These are phyloP conservation scores for Rhodotorula toruloides DNA, from an alignment of 768 basidiomycete species.

Conservation along the genomic window DNA sequence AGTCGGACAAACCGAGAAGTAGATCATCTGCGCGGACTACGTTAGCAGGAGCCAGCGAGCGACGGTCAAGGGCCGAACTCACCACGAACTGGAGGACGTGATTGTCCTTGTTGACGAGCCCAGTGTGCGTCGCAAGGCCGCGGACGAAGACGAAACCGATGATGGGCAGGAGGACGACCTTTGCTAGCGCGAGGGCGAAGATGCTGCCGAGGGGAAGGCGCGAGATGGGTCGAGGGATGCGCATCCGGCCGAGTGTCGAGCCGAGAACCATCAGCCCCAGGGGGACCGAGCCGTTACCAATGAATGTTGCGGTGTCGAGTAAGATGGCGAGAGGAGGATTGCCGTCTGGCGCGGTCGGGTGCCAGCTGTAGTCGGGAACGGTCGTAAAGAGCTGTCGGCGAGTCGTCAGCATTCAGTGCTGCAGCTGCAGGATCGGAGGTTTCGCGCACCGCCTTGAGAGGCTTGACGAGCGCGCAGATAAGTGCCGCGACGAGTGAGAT, in stretches of 20 bases:
- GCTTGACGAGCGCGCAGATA: slow-evolving; percentile 56
- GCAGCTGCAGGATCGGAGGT: not conserved
- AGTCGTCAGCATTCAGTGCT: rapidly evolving
- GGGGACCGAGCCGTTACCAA: slow-evolving; percentile 61
- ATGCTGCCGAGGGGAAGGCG: slow-evolving; percentile 57
- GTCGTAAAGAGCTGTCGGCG: not conserved
- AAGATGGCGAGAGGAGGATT: slow-evolving; percentile 63
- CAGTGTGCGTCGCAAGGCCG: slow-evolving; percentile 50
- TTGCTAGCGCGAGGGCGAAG: slow-evolving; percentile 54
- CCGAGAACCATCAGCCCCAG: slow-evolving; percentile 62
- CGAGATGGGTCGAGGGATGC: slow-evolving; percentile 28
- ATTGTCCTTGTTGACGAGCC: slow-evolving; percentile 55
- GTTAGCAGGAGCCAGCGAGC: not conserved
- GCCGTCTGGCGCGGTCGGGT: slow-evolving; percentile 59
- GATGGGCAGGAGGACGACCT: slow-evolving; percentile 59
- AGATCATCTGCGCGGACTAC: slow-evolving; percentile 51
- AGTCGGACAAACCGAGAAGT: slow-evolving; percentile 9
- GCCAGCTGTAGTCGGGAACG: slow-evolving; percentile 6
- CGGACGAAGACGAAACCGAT: slow-evolving; percentile 59
- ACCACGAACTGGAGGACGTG: slow-evolving; percentile 60
- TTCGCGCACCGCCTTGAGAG: slow-evolving; percentile 46
- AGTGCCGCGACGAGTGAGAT: slow-evolving; percentile 57
- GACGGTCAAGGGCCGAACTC: slow-evolving; percentile 44
- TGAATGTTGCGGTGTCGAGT: slow-evolving; percentile 55
- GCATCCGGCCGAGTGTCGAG: slow-evolving; percentile 53